Evolutionary conservation across 169 alveolate species (phyloP).

Genomic region (Cytauxzoon felis): DNA sequence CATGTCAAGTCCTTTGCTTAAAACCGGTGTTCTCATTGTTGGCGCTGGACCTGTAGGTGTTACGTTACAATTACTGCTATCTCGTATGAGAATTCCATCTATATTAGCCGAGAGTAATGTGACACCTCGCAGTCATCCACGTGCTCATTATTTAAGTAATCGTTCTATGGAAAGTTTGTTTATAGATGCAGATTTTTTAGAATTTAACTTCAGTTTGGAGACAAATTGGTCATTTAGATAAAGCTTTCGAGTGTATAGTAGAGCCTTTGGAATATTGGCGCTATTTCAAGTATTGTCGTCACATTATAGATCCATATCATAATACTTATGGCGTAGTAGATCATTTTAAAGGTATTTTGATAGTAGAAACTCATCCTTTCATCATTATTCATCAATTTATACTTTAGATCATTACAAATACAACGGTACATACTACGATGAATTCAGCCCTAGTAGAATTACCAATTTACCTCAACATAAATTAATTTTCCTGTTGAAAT

Average conservation of each 20-base stretch:
- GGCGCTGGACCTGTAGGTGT: constrained; percentile 95
- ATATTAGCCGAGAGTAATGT: constrained; percentile 76
- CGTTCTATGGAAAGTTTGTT: constrained; percentile 88
- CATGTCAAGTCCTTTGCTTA: constrained; percentile 9
- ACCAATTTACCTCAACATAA: constrained; percentile 78
- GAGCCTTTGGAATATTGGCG: constrained; percentile 71
- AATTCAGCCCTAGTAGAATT: constrained; percentile 75
- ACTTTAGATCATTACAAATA: constrained; percentile 59
- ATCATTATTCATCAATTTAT: background rate
- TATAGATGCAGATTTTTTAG: background rate
- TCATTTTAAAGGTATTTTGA: constrained; percentile 38
- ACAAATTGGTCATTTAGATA: constrained; percentile 69
- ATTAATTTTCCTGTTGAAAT: constrained; percentile 68
- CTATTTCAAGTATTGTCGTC: constrained; percentile 61
- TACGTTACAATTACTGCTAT: constrained; percentile 80
- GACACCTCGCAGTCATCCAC: constrained; percentile 77
- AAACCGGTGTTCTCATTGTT: constrained; percentile 78
- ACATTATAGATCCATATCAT: constrained; percentile 35
- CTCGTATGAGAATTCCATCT: constrained; percentile 76
- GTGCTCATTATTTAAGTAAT: constrained; percentile 87
- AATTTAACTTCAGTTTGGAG: constrained; percentile 66
- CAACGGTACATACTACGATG: constrained; percentile 70
- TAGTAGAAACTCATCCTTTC: too few relatives aligned
- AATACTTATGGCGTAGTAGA: constrained; percentile 55
- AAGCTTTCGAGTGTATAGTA: constrained; percentile 32